Percentiles rank a stretch among this genome's conserved stretches.
Conservation (phyloP, 768 basidiomycete genomes). For the Mycena vitilis region DNA sequence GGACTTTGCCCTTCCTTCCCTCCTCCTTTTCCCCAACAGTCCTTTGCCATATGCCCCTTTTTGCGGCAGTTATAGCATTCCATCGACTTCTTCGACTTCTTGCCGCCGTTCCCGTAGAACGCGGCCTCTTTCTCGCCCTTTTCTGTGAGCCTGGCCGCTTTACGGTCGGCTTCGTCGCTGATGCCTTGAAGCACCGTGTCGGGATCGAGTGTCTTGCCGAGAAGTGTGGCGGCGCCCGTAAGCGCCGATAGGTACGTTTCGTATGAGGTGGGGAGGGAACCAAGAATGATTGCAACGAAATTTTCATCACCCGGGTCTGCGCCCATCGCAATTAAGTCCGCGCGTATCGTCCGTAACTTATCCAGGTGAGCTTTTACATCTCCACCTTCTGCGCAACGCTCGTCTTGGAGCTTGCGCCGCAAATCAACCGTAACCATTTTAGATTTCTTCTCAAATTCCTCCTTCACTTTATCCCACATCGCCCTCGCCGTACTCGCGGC, state of each 20-base stretch:
- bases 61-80: conserved; percentile 47
- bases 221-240: conserved; percentile 16
- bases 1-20: conserved; percentile 50
- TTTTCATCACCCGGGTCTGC: conserved; percentile 10
- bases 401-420: conserved; percentile 35
- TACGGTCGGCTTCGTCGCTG: conserved; percentile 13
- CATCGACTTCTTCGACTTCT: conserved; percentile 10
- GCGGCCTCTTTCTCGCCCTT: conserved; percentile 13
- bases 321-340: conserved; percentile 11
- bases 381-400: conserved; percentile 36
- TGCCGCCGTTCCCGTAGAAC: conserved; percentile 17
- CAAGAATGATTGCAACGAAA: conserved; percentile 8
- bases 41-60: conserved; percentile 43
- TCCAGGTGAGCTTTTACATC: conserved; percentile 40
- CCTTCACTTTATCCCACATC: conserved; percentile 38
- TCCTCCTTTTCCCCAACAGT: conserved; percentile 53
- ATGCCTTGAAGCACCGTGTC: conserved; percentile 13
- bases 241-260: conserved; percentile 17
- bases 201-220: conserved; percentile 8
- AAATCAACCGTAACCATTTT: conserved; percentile 39
- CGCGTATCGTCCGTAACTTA: conserved; percentile 4
- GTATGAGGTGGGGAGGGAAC: background rate
- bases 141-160: background rate
- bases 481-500: conserved; percentile 4
- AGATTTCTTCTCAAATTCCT: conserved; percentile 37